phyloP scores from a whole-genome alignment of 768 basidiomycete species.

The Suillus tomentosus region DNA sequence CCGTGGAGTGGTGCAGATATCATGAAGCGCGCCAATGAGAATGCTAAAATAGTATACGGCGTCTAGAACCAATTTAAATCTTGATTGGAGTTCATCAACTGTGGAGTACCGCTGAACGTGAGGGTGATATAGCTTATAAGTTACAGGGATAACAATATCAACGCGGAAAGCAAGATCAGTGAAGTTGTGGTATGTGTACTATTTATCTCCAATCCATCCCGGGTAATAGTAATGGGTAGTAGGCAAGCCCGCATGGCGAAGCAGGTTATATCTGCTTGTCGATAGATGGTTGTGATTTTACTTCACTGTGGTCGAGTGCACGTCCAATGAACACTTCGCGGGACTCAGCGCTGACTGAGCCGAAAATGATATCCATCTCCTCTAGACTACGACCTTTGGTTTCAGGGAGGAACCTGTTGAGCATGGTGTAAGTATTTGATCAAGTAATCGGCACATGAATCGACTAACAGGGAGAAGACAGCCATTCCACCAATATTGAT shows the following conservation, averaged over 20 bases:
- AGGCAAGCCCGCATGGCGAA: not conserved
- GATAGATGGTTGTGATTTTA: slow-evolving; percentile 8
- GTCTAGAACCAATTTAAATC: slow-evolving; percentile 13
- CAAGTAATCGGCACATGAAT: not conserved
- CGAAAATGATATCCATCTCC: slow-evolving; percentile 61
- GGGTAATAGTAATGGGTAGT: not conserved
- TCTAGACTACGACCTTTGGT: slow-evolving; percentile 59
- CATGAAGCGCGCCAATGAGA: slow-evolving; percentile 62
- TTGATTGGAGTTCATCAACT: not conserved
- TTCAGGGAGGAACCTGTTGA: slow-evolving; percentile 55
- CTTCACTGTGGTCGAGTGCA: slow-evolving; percentile 19
- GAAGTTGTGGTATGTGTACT: not conserved
- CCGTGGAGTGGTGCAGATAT: slow-evolving; percentile 58
- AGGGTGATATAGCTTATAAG: not conserved
- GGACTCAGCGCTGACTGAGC: slow-evolving; percentile 54
- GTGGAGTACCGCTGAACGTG: not conserved
- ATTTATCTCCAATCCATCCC: not conserved
- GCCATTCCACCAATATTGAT: slow-evolving; percentile 75
- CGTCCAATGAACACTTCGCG: slow-evolving; percentile 54
- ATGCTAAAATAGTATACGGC: slow-evolving; percentile 65
- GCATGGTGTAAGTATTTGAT: slow-evolving; percentile 1
- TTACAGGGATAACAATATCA: slow-evolving; percentile 4
- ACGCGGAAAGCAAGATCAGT: not conserved
- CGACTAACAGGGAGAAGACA: slow-evolving; percentile 59
- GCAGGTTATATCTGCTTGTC: slow-evolving; percentile 14